Conservation (phyloP, 352 stramenopile genomes). For the Pseudoperonospora humuli region DNA sequence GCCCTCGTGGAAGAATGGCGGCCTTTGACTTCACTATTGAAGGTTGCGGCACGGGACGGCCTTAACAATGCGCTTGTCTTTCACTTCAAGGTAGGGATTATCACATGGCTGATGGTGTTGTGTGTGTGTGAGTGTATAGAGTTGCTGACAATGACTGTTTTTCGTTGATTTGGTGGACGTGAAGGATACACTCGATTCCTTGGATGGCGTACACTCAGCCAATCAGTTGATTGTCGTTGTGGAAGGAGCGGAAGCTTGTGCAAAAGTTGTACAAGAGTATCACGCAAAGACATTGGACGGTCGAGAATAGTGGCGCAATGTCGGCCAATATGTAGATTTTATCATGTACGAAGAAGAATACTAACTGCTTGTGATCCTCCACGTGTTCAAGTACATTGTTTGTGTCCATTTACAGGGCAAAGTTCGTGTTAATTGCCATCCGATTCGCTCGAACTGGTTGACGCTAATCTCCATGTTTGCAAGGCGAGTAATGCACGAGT, state of each 20-base stretch:
- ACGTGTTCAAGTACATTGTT: neutral
- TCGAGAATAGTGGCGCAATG: conserved; percentile 4
- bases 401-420: neutral
- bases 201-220: conserved; percentile 1
- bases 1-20: conserved; percentile 56
- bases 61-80: conserved; percentile 64
- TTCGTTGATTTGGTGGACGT: neutral
- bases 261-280: conserved; percentile 21
- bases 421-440: conserved; percentile 1
- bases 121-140: too few species aligned
- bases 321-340: conserved; percentile 10
- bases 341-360: conserved; percentile 15
- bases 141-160: neutral
- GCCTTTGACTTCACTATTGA: conserved; percentile 39
- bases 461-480: conserved; percentile 23
- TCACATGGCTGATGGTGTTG: neutral
- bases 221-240: conserved; percentile 21
- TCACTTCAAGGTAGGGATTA: conserved; percentile 52
- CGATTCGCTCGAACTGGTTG: conserved; percentile 19
- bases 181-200: conserved; percentile 5
- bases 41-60: conserved; percentile 48
- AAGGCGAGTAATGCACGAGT: conserved; percentile 31
- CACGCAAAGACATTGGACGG: conserved; percentile 1
- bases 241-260: conserved; percentile 17
- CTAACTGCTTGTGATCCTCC: conserved; percentile 11